A percentile compares a stretch with the other conserved stretches of the same genome.
phyloP scores from a whole-genome alignment of 2,329 filamentous ascomycete genomes.

The Aspergillus caelatus region DNA sequence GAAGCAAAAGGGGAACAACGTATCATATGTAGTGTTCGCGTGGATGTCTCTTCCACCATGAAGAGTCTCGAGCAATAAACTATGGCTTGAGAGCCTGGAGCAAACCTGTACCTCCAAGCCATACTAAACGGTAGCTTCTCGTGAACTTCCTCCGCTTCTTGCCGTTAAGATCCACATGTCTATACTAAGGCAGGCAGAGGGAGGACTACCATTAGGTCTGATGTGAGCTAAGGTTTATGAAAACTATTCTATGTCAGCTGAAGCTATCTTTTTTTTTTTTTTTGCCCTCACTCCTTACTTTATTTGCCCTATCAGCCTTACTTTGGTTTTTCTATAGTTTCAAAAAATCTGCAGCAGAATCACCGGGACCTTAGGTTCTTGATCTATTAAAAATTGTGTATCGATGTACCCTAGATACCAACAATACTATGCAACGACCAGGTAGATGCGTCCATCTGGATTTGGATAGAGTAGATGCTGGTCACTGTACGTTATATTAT shows the following conservation, averaged over 20 bases:
- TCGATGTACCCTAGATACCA: neutral
- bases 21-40: neutral
- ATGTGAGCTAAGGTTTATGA: neutral
- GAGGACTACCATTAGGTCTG: neutral
- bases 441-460: neutral
- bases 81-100: neutral
- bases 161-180: neutral
- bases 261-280: neutral
- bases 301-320: neutral
- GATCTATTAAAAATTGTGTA: neutral
- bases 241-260: too few species aligned
- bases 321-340: neutral
- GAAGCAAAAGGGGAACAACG: neutral
- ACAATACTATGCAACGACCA: neutral
- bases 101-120: neutral
- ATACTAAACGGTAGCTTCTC: neutral
- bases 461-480: neutral
- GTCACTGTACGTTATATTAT: neutral
- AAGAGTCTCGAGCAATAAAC: neutral
- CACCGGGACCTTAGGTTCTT: neutral
- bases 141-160: neutral
- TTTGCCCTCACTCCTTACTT: neutral
- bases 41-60: neutral
- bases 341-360: neutral
- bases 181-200: neutral